phyloP scores from a whole-genome alignment of 73 alveolate genomes.

The Paramecium bursaria region DNA sequence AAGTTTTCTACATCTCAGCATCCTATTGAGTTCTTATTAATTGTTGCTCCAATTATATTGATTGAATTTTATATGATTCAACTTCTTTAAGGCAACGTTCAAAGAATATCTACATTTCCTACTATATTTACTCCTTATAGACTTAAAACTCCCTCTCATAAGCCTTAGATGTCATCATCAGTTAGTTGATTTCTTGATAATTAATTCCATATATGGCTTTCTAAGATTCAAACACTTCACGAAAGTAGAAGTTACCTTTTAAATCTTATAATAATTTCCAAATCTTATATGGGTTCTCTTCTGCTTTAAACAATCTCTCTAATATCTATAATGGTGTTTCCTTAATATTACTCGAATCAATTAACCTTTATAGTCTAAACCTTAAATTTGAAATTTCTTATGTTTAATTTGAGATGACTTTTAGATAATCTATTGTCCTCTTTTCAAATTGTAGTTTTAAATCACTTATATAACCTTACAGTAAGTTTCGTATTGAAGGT shows the following conservation, averaged over 20 bases:
- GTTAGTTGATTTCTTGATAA: constrained; percentile 61
- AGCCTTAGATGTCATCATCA: constrained; percentile 60
- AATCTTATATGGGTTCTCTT: constrained; percentile 60
- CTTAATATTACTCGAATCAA: not conserved
- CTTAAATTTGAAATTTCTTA: constrained; percentile 26
- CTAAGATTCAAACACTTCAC: constrained; percentile 66
- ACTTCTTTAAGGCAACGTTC: not conserved
- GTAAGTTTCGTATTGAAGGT: not conserved
- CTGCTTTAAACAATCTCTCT: constrained; percentile 8
- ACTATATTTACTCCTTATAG: constrained; percentile 48
- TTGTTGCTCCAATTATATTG: not conserved
- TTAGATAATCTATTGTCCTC: constrained; percentile 43
- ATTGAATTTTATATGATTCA: not conserved
- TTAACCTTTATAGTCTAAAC: not conserved
- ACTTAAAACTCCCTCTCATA: constrained; percentile 62
- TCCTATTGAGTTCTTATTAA: not conserved
- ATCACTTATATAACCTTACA: constrained; percentile 23
- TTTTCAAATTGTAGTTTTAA: constrained; percentile 62
- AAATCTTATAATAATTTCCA: constrained; percentile 64
- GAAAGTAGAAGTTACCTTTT: constrained; percentile 55
- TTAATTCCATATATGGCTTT: constrained; percentile 65
- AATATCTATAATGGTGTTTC: constrained; percentile 55
- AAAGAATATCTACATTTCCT: constrained; percentile 3
- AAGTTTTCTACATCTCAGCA: not conserved
- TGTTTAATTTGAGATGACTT: constrained; percentile 23